Evolutionary conservation across 2,329 filamentous ascomycete species (phyloP).

Genomic region (Chrysoporthe cubensis): DNA sequence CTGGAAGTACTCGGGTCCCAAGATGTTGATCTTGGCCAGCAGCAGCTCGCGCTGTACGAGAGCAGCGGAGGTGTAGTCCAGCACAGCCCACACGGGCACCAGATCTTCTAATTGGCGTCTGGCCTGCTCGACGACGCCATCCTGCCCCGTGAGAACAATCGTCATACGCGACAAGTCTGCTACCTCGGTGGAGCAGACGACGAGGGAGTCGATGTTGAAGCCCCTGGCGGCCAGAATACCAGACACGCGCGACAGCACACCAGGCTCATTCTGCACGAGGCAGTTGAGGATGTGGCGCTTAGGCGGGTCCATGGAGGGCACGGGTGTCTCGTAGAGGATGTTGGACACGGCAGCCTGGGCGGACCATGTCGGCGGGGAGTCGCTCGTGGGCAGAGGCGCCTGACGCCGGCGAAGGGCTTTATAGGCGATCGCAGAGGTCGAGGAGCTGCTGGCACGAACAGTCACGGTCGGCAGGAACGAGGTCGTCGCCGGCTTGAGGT

Average conservation of each 20-base stretch:
- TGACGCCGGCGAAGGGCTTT: slow-evolving; percentile 94
- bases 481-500: slow-evolving; percentile 34
- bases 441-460: slow-evolving; percentile 59
- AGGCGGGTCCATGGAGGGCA: slow-evolving; percentile 78
- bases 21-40: slow-evolving; percentile 93
- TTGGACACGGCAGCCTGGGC: slow-evolving; percentile 95
- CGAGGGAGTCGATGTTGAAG: slow-evolving; percentile 98
- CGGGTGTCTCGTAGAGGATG: slow-evolving; percentile 97
- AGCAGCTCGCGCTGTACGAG: slow-evolving; percentile 95
- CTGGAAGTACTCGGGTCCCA: slow-evolving; percentile 97
- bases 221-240: slow-evolving; percentile 94
- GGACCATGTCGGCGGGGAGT: slow-evolving; percentile 78
- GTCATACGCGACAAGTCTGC: slow-evolving; percentile 98
- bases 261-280: slow-evolving; percentile 97
- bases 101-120: slow-evolving; percentile 93
- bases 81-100: slow-evolving; percentile 96
- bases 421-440: slow-evolving; percentile 93
- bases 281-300: slow-evolving; percentile 98
- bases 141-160: slow-evolving; percentile 93
- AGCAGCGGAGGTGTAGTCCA: slow-evolving; percentile 92
- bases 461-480: slow-evolving; percentile 33
- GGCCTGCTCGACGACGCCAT: slow-evolving; percentile 96
- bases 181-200: slow-evolving; percentile 97
- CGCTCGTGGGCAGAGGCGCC: slow-evolving; percentile 78
- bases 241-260: slow-evolving; percentile 93